Conservation (phyloP, 1,284 basidiomycete species). For the Pseudozyma sp. region DNA sequence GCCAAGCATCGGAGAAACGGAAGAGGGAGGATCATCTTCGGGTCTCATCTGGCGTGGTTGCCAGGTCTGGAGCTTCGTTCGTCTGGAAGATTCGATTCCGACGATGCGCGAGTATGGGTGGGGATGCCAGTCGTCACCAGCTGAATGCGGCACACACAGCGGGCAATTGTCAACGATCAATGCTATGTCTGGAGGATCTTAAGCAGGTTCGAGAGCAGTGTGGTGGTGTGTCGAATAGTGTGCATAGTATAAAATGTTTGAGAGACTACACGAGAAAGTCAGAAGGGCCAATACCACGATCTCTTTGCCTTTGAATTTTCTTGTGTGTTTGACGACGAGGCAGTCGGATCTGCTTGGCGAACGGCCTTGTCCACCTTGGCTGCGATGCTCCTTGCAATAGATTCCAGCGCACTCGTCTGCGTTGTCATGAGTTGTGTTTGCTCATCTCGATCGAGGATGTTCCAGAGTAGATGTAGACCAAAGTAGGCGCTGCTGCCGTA, state of each 20-base stretch:
- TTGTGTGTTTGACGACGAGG: not conserved
- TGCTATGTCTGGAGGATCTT: too few species aligned
- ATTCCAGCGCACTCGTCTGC: slow-evolving; percentile 36
- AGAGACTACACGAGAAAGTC: not conserved
- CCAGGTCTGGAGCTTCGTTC: slow-evolving; percentile 7
- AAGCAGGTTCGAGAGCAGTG: too few species aligned
- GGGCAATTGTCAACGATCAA: too few species aligned
- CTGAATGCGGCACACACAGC: not conserved
- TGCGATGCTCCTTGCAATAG: slow-evolving; percentile 30
- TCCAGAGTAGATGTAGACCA: slow-evolving; percentile 63
- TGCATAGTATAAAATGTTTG: slow-evolving; percentile 1
- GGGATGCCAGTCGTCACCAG: slow-evolving; percentile 34
- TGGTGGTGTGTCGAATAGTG: not conserved
- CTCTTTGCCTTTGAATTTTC: slow-evolving; percentile 5
- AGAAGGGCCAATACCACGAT: slow-evolving; percentile 40
- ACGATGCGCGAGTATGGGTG: slow-evolving; percentile 29
- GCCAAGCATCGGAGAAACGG: slow-evolving; percentile 38
- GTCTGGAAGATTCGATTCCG: not conserved
- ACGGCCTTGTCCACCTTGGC: slow-evolving; percentile 24
- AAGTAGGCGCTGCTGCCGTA: slow-evolving; percentile 65
- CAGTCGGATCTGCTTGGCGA: slow-evolving; percentile 1
- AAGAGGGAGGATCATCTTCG: slow-evolving; percentile 43
- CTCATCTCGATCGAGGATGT: slow-evolving; percentile 53
- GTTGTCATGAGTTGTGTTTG: slow-evolving; percentile 40
- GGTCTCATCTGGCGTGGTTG: slow-evolving; percentile 40